Evolutionary conservation across 1,139 yeast species (phyloP).

Genomic region (Candida sp.): DNA sequence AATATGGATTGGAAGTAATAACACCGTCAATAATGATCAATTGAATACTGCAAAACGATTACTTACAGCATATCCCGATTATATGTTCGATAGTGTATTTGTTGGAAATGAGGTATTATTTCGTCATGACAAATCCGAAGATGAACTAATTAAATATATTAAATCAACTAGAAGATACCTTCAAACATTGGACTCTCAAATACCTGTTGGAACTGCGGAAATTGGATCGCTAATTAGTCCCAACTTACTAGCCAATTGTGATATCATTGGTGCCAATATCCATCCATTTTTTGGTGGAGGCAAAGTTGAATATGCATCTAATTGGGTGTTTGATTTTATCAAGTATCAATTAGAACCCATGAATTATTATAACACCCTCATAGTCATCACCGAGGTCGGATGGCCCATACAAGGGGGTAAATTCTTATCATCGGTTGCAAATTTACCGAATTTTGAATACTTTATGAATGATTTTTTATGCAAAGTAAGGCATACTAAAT

Average conservation of each 20-base stretch:
- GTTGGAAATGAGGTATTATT: conserved; percentile 66
- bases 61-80: conserved; percentile 41
- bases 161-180: conserved; percentile 37
- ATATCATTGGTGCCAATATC: conserved; percentile 60
- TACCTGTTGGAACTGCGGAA: conserved; percentile 58
- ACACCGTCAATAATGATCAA: conserved; percentile 38
- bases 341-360: conserved; percentile 37
- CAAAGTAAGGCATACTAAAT: conserved; percentile 25
- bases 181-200: conserved; percentile 24
- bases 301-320: conserved; percentile 41
- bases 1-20: conserved; percentile 55
- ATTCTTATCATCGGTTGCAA: conserved; percentile 45
- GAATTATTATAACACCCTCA: conserved; percentile 17
- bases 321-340: conserved; percentile 54
- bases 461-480: conserved; percentile 57
- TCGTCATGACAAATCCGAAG: conserved; percentile 44
- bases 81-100: conserved; percentile 47
- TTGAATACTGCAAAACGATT: conserved; percentile 40
- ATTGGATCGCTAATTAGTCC: conserved; percentile 43
- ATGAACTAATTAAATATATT: conserved; percentile 40
- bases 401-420: conserved; percentile 70
- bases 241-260: conserved; percentile 38
- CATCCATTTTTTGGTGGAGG: conserved; percentile 72
- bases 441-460: conserved; percentile 36
- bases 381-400: conserved; percentile 61